Conservation (phyloP, 2,329 filamentous ascomycete species). For the Samsoniella hepiali region DNA sequence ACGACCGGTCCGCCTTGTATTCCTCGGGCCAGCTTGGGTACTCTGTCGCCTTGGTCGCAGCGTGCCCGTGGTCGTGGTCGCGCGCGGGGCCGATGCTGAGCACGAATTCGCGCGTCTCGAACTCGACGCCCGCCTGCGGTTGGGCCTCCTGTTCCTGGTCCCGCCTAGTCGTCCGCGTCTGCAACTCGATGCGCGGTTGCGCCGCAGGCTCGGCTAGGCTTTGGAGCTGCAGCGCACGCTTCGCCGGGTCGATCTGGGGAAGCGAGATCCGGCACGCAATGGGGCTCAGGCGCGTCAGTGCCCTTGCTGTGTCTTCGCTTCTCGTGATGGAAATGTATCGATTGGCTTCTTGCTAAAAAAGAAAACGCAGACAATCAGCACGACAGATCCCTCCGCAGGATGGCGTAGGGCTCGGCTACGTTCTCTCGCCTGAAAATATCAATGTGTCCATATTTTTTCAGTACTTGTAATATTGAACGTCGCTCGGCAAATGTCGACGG, state of each 20-base stretch:
- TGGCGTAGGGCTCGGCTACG: neutral
- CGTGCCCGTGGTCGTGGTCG: slow-evolving; percentile 39
- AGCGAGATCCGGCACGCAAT: slow-evolving; percentile 43
- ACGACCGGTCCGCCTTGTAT: slow-evolving; percentile 32
- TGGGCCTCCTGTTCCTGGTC: neutral
- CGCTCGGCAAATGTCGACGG: slow-evolving; percentile 53
- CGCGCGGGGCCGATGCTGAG: slow-evolving; percentile 40
- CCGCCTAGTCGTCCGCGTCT: neutral
- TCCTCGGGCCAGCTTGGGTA: slow-evolving; percentile 41
- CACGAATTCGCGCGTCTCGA: slow-evolving; percentile 35
- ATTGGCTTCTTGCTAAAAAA: neutral
- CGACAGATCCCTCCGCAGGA: neutral
- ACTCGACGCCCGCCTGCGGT: neutral
- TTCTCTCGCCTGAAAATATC: slow-evolving; percentile 46
- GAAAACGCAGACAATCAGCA: neutral
- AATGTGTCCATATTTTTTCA: slow-evolving; percentile 48
- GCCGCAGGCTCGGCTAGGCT: slow-evolving; percentile 3
- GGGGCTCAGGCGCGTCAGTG: slow-evolving; percentile 45
- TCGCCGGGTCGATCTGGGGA: slow-evolving; percentile 27
- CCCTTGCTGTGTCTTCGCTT: slow-evolving; percentile 36
- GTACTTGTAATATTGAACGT: slow-evolving; percentile 50
- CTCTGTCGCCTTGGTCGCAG: slow-evolving; percentile 32
- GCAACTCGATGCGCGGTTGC: neutral
- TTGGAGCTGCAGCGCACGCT: slow-evolving; percentile 29
- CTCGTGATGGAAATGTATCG: slow-evolving; percentile 43